These are phyloP conservation scores for Thoreauomyces humboldtii DNA, from an alignment of 192 early-diverging fungal species.

Conservation along the genomic window DNA sequence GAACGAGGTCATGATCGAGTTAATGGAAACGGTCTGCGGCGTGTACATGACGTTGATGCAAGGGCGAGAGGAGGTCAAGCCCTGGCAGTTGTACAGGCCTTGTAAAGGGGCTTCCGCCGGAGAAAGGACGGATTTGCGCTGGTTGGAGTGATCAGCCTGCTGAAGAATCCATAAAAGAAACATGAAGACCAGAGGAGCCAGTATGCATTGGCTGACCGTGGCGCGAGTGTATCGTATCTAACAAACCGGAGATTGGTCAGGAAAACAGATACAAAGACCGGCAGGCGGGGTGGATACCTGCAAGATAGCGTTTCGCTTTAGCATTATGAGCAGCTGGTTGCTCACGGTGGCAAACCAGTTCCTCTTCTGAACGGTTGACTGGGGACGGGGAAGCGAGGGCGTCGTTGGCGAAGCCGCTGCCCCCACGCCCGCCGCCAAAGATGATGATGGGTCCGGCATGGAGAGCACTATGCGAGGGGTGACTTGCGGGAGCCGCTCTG, in stretches of 20 bases:
- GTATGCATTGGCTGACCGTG: conserved; percentile 59
- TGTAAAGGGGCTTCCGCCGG: conserved; percentile 43
- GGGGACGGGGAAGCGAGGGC: too few relatives aligned
- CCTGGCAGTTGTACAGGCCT: conserved; percentile 37
- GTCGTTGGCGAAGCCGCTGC: too few relatives aligned
- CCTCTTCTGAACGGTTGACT: neutral
- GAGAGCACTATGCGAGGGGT: too few relatives aligned
- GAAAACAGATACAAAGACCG: neutral
- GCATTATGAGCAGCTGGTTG: conserved; percentile 63
- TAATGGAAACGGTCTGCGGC: conserved; percentile 28
- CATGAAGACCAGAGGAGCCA: conserved; percentile 67
- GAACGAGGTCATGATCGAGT: conserved; percentile 39
- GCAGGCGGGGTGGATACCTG: conserved; percentile 47
- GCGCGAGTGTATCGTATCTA: conserved; percentile 58
- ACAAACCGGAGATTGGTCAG: neutral
- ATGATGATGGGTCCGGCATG: too few relatives aligned
- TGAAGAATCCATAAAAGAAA: conserved; percentile 64
- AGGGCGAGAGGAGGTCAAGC: conserved; percentile 23
- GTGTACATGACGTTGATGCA: conserved; percentile 68
- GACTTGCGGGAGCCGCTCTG: too few relatives aligned
- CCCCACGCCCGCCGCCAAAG: too few relatives aligned
- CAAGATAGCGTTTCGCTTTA: conserved; percentile 63
- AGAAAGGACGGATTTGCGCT: conserved; percentile 28
- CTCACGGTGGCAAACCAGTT: conserved; percentile 12
- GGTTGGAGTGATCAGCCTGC: conserved; percentile 45